Evolutionary conservation across 2,329 filamentous ascomycete species (phyloP).

Genomic region (Trichoderma asperellum): DNA sequence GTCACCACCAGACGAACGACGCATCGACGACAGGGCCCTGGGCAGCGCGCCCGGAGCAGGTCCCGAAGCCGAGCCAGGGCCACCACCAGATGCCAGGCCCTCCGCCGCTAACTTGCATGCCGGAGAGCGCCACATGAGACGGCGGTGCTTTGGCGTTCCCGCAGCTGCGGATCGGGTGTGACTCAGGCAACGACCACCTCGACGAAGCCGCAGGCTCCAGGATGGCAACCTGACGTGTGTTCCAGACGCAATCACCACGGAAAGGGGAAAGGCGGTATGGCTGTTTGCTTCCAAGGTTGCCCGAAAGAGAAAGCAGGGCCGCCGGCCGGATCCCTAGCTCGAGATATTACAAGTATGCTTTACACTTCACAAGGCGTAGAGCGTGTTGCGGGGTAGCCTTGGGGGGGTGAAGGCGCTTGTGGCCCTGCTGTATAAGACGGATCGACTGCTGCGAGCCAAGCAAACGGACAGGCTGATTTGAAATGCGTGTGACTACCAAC

Average conservation of each 20-base stretch:
- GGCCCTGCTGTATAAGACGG: background rate
- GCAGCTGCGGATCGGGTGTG: constrained; percentile 13
- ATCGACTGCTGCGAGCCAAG: background rate
- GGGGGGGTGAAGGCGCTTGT: background rate
- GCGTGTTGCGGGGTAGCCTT: constrained; percentile 11
- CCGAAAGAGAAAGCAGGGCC: background rate
- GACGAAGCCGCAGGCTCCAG: constrained; percentile 12
- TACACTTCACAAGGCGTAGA: background rate
- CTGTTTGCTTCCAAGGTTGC: background rate
- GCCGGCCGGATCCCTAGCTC: background rate
- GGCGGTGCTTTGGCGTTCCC: constrained; percentile 21
- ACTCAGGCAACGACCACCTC: constrained; percentile 17
- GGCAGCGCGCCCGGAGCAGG: background rate
- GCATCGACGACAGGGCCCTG: background rate
- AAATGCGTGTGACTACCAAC: background rate
- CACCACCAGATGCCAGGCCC: background rate
- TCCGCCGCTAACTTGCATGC: constrained; percentile 11
- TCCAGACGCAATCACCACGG: constrained; percentile 9
- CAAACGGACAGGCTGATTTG: background rate
- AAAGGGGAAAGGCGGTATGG: background rate
- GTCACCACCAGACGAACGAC: constrained; percentile 10
- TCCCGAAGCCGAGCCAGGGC: constrained; percentile 1
- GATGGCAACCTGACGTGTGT: constrained; percentile 25
- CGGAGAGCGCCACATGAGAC: constrained; percentile 13
- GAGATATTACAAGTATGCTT: background rate